Evolutionary conservation across 2,329 filamentous ascomycete species (phyloP).

Genomic region (Trematosphaeria pertusa): DNA sequence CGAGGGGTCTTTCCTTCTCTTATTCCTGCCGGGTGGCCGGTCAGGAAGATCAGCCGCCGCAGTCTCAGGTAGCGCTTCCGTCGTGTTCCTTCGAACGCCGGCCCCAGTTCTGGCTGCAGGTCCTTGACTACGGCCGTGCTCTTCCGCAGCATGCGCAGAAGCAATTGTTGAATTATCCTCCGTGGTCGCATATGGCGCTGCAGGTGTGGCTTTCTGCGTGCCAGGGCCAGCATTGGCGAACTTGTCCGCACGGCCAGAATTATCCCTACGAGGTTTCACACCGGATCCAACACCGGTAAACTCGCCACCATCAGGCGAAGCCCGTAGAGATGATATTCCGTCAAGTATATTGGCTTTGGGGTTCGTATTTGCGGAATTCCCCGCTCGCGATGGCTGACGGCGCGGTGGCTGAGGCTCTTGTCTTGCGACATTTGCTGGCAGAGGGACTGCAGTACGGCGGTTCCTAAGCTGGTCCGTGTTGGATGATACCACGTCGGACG

Average conservation of each 20-base stretch:
- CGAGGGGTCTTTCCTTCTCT: constrained; percentile 30
- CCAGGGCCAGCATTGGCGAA: constrained; percentile 17
- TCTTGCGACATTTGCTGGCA: constrained; percentile 24
- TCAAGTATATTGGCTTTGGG: constrained; percentile 51
- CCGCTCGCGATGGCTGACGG: constrained; percentile 36
- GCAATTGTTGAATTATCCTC: constrained; percentile 22
- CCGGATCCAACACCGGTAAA: constrained; percentile 1
- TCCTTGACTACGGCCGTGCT: constrained; percentile 13
- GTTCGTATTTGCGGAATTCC: constrained; percentile 30
- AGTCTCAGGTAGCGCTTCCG: constrained; percentile 14
- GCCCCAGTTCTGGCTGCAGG: constrained; percentile 16
- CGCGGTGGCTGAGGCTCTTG: constrained; percentile 25
- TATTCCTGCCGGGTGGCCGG: constrained; percentile 24
- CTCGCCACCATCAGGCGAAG: constrained; percentile 52
- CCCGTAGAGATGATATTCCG: constrained; percentile 49
- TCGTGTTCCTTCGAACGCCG: constrained; percentile 5
- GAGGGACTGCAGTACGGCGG: constrained; percentile 32
- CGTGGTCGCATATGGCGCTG: constrained; percentile 23
- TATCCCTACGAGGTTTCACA: constrained; percentile 13
- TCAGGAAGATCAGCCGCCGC: constrained; percentile 19
- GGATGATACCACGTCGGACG: constrained; percentile 15
- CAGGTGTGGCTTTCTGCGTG: constrained; percentile 19
- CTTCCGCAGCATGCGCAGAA: constrained; percentile 13
- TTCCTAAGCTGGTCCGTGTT: constrained; percentile 19
- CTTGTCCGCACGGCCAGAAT: constrained; percentile 14